These are phyloP conservation scores for Podospora pseudopauciseta DNA, from an alignment of 495 filamentous ascomycete genomes.

Conservation along the genomic window DNA sequence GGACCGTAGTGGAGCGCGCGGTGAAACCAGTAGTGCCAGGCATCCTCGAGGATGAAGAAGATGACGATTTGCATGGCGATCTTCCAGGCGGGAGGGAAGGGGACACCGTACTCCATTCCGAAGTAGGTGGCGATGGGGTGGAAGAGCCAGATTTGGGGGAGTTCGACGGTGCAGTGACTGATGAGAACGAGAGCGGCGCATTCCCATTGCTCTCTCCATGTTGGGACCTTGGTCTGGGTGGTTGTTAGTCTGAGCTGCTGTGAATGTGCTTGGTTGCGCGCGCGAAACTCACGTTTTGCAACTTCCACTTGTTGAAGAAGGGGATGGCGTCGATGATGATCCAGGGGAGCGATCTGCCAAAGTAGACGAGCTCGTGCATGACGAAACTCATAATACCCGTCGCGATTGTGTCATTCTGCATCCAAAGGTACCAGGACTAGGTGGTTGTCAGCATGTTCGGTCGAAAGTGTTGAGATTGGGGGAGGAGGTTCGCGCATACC, in stretches of 20 bases:
- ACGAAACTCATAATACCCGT: conserved; percentile 95
- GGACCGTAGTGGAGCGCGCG: conserved; percentile 92
- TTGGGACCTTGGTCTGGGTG: conserved; percentile 79
- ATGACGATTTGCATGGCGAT: conserved; percentile 90
- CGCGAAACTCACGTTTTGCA: conserved; percentile 67
- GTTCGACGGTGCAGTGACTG: conserved; percentile 92
- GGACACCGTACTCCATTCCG: conserved; percentile 82
- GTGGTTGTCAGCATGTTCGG: background rate
- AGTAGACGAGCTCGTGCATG: conserved; percentile 94
- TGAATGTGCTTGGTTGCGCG: background rate
- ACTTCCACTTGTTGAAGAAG: conserved; percentile 87
- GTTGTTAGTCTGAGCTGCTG: conserved; percentile 13
- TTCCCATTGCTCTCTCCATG: conserved; percentile 84
- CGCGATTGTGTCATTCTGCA: conserved; percentile 94
- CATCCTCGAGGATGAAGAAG: conserved; percentile 94
- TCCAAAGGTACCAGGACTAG: conserved; percentile 85
- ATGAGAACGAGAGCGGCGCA: conserved; percentile 89
- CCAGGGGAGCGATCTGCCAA: conserved; percentile 88
- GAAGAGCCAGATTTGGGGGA: conserved; percentile 99
- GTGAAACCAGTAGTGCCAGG: conserved; percentile 98
- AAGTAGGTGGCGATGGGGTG: conserved; percentile 95
- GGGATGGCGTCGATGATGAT: conserved; percentile 87
- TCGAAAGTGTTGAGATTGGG: background rate
- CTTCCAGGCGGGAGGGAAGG: conserved; percentile 77
- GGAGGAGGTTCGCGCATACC: conserved; percentile 49